phyloP scores from a whole-genome alignment of 257 asterid species.

The Ajuga chamaepitys region DNA sequence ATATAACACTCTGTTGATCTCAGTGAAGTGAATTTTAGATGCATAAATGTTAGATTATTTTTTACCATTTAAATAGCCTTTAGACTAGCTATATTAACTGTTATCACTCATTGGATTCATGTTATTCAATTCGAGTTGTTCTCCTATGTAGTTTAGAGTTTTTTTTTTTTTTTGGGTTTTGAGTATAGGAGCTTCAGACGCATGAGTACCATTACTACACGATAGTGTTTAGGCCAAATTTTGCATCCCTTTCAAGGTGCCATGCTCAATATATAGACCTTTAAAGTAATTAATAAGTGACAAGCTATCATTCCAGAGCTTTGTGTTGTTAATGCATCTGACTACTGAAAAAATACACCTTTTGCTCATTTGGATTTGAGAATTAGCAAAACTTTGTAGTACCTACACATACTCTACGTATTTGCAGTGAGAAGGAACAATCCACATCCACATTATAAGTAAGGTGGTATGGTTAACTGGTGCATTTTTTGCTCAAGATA shows the following conservation, averaged over 20 bases:
- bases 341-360: too few species aligned
- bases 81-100: too few species aligned
- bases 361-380: constrained; percentile 6
- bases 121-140: not conserved
- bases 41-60: too few species aligned
- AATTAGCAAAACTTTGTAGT: not conserved
- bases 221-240: not conserved
- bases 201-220: not conserved
- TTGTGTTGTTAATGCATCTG: not conserved
- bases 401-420: not conserved
- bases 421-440: not conserved
- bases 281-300: not conserved
- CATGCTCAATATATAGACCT: too few species aligned
- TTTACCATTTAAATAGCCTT: too few species aligned
- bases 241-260: not conserved
- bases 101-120: too few species aligned
- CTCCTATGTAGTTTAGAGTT: not conserved
- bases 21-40: too few species aligned
- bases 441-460: not conserved
- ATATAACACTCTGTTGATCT: too few species aligned
- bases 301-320: not conserved
- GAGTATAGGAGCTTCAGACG: not conserved
- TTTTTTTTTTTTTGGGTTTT: not conserved
- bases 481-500: too few species aligned
- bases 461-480: not conserved